These are phyloP conservation scores for Peribolospora kevripleyi DNA, from an alignment of 768 basidiomycete genomes.

Conservation along the genomic window DNA sequence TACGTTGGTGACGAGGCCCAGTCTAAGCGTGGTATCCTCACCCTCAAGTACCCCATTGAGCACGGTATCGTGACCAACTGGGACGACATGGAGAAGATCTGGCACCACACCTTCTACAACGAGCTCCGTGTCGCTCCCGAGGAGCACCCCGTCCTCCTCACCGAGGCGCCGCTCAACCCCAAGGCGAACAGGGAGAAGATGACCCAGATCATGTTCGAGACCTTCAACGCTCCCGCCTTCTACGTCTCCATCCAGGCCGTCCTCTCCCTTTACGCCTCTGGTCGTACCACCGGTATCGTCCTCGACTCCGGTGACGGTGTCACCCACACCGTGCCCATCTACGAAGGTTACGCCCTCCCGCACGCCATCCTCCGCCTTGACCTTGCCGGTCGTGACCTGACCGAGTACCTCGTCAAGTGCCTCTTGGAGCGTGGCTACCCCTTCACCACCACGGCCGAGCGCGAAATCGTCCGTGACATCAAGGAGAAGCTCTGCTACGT, in stretches of 20 bases:
- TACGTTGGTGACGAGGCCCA: conserved; percentile 88
- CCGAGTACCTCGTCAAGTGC: conserved; percentile 57
- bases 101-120: conserved; percentile 95
- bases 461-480: conserved; percentile 83
- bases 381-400: conserved; percentile 77
- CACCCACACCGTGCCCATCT: conserved; percentile 85
- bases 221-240: conserved; percentile 78
- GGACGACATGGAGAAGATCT: conserved; percentile 99
- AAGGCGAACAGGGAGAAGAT: conserved; percentile 83
- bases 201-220: conserved; percentile 94
- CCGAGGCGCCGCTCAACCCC: conserved; percentile 78
- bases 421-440: conserved; percentile 75
- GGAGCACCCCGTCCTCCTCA: conserved; percentile 74
- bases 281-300: conserved; percentile 80
- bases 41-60: conserved; percentile 78
- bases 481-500: conserved; percentile 95
- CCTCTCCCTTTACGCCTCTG: conserved; percentile 73
- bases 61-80: conserved; percentile 93
- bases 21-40: conserved; percentile 82
- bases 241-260: conserved; percentile 83
- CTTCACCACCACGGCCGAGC: conserved; percentile 57
- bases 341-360: conserved; percentile 77
- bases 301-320: conserved; percentile 93
- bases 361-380: conserved; percentile 85
- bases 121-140: conserved; percentile 80